These are phyloP conservation scores for Conticribra weissflogii DNA, from an alignment of 108 stramenopile genomes.

Conservation along the genomic window DNA sequence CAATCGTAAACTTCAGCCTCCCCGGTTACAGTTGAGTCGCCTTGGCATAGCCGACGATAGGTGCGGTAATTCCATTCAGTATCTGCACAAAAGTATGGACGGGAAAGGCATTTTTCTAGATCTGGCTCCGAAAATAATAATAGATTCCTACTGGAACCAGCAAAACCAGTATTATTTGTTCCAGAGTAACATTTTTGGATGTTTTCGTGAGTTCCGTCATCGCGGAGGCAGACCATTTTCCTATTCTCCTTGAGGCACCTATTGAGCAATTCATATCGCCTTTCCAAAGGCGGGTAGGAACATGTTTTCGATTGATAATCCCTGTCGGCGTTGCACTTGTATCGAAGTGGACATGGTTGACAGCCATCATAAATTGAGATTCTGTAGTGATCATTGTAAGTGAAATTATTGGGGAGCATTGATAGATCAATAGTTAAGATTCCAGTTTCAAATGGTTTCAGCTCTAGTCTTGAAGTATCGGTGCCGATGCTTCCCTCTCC, in stretches of 20 bases:
- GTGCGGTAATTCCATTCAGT: constrained; percentile 53
- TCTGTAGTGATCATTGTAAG: constrained; percentile 82
- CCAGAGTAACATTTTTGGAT: constrained; percentile 23
- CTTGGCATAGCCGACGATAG: constrained; percentile 63
- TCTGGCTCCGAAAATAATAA: constrained; percentile 54
- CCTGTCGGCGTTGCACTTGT: constrained; percentile 70
- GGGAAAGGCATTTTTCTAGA: constrained; percentile 57
- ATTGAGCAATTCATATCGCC: constrained; percentile 42
- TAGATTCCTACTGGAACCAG: background rate
- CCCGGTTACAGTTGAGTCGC: constrained; percentile 31
- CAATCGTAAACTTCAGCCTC: constrained; percentile 43
- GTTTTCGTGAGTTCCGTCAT: constrained; percentile 48
- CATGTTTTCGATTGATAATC: constrained; percentile 21
- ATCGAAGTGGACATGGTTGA: constrained; percentile 83
- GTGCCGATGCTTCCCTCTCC: constrained; percentile 35
- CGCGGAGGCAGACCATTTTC: constrained; percentile 49
- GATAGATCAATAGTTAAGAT: constrained; percentile 71
- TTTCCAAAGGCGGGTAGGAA: constrained; percentile 24
- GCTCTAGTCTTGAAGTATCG: constrained; percentile 40
- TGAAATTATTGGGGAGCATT: constrained; percentile 65
- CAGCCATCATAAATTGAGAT: constrained; percentile 80
- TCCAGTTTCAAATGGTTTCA: constrained; percentile 74
- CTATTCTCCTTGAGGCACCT: constrained; percentile 50
- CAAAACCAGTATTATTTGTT: constrained; percentile 8
- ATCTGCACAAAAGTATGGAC: constrained; percentile 74